Evolutionary conservation across 106 monocot genomes (phyloP), one percentile per base, ranked within the genome.

Genomic region (Platanthera zijinensis): DNA sequence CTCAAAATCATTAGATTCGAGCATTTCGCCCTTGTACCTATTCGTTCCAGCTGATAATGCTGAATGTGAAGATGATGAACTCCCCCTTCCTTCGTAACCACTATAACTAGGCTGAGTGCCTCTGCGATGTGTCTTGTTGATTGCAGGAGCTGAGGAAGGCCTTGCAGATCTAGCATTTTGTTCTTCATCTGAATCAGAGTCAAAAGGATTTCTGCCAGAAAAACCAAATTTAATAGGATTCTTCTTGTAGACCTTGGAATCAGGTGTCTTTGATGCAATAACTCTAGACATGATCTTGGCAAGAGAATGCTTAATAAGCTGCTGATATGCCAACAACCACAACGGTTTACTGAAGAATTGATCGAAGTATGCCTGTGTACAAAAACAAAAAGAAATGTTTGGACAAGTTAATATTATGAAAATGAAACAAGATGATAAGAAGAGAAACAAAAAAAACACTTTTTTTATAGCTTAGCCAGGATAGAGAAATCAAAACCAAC

Each of bases 111-210:
- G 30, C 14, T 73, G 75, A 1, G 72, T 10, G 32, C 13, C 78
- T 69, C 69, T 81, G 51, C 25, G 52, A 30, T 15, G 10, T 5
- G 52, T 19, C 52, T 12, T 18, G 73, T 50, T 73, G 10, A 25
- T 73, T 18, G 73, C 52, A 50, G 73, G 84, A 5, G 71, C 78
- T 30, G 86, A 83, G 49, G 83, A 84, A 45, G 83, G 50, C 50
- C 74, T 84, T 75, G 77, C 69, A 49, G 79, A 69, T 50, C 17
- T 64, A 15, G 32, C 12, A 1, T 81, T 82, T 13, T 39, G 10
- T 45, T 87, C 83, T 14, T 66, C 50, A 11, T 88, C 90, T 4
- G 85, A 85, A 72, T 90, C 90, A 14, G 84, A 88, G 84, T 88
- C 84, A 51, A 88, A 87, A 15, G 90, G 87, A 56, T 85, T 85